Conservation (phyloP, 2,329 filamentous ascomycete species). For the Neonectria magnoliae region DNA sequence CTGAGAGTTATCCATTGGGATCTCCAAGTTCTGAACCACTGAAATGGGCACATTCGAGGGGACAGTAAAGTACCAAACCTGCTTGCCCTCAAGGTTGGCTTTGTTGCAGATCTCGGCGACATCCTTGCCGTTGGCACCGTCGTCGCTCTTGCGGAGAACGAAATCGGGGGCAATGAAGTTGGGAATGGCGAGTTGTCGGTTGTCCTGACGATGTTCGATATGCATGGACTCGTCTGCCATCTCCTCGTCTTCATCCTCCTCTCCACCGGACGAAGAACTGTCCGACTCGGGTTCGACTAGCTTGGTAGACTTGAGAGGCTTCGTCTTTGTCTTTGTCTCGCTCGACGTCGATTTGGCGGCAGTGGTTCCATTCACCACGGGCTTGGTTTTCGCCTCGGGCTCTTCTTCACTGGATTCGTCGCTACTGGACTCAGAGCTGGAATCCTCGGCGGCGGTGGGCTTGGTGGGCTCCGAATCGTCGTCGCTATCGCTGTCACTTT, state of each 20-base stretch:
- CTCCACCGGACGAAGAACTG: slow-evolving; percentile 38
- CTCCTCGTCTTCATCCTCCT: slow-evolving; percentile 44
- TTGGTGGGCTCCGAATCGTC: slow-evolving; percentile 19
- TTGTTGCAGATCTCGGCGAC: slow-evolving; percentile 66
- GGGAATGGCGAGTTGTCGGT: slow-evolving; percentile 52
- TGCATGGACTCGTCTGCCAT: slow-evolving; percentile 54
- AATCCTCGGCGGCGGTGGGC: slow-evolving; percentile 23
- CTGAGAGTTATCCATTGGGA: slow-evolving; percentile 65
- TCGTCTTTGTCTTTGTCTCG: slow-evolving; percentile 12
- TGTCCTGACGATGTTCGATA: slow-evolving; percentile 46
- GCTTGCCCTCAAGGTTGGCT: slow-evolving; percentile 72
- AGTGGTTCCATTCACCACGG: slow-evolving; percentile 30
- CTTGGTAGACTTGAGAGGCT: slow-evolving; percentile 30
- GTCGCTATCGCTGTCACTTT: slow-evolving; percentile 43
- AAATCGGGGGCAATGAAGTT: slow-evolving; percentile 63
- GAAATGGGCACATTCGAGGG: slow-evolving; percentile 76
- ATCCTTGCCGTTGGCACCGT: slow-evolving; percentile 54
- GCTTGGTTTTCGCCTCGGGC: slow-evolving; percentile 28
- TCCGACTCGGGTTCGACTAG: slow-evolving; percentile 21
- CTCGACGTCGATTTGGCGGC: slow-evolving; percentile 26
- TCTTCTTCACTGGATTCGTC: slow-evolving; percentile 42
- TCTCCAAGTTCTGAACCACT: slow-evolving; percentile 71
- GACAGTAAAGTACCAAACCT: slow-evolving; percentile 83
- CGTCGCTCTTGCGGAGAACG: slow-evolving; percentile 59
- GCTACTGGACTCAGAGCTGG: slow-evolving; percentile 35